Evolutionary conservation across 2,329 filamentous ascomycete genomes (phyloP), one percentile per base, ranked within the genome.

Genomic region (Chalaropsis ovoidea): DNA sequence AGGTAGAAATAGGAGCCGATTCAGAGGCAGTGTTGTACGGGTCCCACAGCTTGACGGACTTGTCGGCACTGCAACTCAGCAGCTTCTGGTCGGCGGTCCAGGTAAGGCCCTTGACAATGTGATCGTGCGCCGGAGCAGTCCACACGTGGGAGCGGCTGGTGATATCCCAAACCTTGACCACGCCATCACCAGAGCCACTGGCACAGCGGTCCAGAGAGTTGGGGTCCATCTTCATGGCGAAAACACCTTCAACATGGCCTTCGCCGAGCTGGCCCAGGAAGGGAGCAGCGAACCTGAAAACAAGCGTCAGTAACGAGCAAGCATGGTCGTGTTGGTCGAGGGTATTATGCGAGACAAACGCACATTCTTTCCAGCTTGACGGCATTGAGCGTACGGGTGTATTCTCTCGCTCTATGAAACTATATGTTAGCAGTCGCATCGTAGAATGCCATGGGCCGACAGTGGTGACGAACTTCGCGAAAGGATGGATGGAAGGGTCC

Each of bases 291-390:
- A 69, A 69, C 66, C 66, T 67, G 27, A 58, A 35, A 35, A 19
- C 8, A 58, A 31, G 27, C 11, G 52, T 58, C 17, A 58, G 52
- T 58, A 35, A 35, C 27, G n/a, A 17, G 5, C 1, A 35, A 17
- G 5, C 1, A 17, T 15, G 27, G 10, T 35, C 13, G 31, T 58
- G 27, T 2, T 22, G 17, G 31, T 58, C 52, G 52, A 39, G 52
- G 31, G 11, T 42, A 22, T 11, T 52, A 24, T 52, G n/a, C 22
- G 22, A 45, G 24, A 13, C 24, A 24, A 22, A 62, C 66, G 75
- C 95, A 95, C 88, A 96, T 93, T 71, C 92, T 88, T 77, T 96
- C 90, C 68, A 96, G 78, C 75, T 96, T 96, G 67, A 91, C 90
- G 31, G 92, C 92, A 83, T 90, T 82, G 69, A 83, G 75, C 7